phyloP scores from a whole-genome alignment of 352 stramenopile genomes.

The Globisporangium emineosum region DNA sequence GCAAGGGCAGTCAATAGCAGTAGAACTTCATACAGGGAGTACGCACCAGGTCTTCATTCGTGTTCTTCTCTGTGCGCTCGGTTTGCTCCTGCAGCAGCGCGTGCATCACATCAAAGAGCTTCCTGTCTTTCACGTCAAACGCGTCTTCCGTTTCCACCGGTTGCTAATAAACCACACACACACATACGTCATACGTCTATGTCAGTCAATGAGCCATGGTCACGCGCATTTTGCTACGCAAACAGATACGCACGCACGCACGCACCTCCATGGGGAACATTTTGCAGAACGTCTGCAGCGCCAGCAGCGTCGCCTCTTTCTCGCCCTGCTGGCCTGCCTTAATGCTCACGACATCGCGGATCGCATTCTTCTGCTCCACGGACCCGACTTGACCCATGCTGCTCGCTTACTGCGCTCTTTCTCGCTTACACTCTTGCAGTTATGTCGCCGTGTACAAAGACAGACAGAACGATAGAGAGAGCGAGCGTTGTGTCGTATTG shows the following conservation, averaged over 20 bases:
- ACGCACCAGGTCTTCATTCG: slow-evolving; percentile 51
- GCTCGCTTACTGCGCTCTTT: slow-evolving; percentile 2
- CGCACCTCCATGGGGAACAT: slow-evolving; percentile 71
- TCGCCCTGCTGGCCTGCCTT: slow-evolving; percentile 41
- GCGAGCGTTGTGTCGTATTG: background rate
- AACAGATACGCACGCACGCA: background rate
- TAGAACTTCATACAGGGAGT: background rate
- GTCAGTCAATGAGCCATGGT: background rate
- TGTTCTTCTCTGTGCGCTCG: slow-evolving; percentile 45
- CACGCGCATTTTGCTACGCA: background rate
- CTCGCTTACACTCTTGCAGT: background rate
- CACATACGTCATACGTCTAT: background rate
- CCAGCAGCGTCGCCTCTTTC: slow-evolving; percentile 40
- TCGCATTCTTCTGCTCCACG: slow-evolving; percentile 74
- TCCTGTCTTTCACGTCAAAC: slow-evolving; percentile 73
- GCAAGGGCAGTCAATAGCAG: background rate
- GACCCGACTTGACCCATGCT: slow-evolving; percentile 77
- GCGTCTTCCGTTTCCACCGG: slow-evolving; percentile 22
- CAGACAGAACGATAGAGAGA: background rate
- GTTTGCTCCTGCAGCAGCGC: slow-evolving; percentile 64
- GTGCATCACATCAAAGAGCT: slow-evolving; percentile 73
- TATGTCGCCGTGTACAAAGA: background rate
- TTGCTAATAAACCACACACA: slow-evolving; percentile 19
- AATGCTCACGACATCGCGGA: slow-evolving; percentile 67
- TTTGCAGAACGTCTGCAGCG: slow-evolving; percentile 67